Evolutionary conservation across 1,284 basidiomycete genomes (phyloP).

Genomic region (Ceratobasidium sp.): DNA sequence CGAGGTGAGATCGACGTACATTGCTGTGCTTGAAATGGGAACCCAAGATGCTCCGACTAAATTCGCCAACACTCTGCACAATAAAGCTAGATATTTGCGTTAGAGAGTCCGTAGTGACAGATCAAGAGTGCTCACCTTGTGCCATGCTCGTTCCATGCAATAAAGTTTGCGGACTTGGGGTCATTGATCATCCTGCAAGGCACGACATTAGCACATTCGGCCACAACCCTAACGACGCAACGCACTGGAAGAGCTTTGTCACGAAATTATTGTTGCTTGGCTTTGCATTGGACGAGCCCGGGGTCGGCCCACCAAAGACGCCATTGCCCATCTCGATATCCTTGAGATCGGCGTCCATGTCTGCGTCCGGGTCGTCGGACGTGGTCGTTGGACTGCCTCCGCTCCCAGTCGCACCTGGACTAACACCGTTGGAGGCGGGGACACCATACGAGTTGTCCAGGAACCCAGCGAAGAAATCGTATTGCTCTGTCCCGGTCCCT

Average conservation of each 20-base stretch:
- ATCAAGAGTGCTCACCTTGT: slow-evolving; percentile 61
- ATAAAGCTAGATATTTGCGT: slow-evolving; percentile 65
- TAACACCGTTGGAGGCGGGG: slow-evolving; percentile 35
- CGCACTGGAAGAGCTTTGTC: slow-evolving; percentile 83
- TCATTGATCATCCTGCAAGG: slow-evolving; percentile 79
- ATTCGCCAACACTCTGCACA: slow-evolving; percentile 83
- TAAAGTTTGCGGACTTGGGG: slow-evolving; percentile 77
- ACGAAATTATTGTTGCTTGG: slow-evolving; percentile 75
- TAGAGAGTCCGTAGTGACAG: neutral
- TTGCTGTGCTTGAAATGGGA: slow-evolving; percentile 88
- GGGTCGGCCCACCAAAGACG: slow-evolving; percentile 20
- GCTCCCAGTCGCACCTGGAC: slow-evolving; percentile 33
- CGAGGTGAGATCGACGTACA: slow-evolving; percentile 59
- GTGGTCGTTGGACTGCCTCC: slow-evolving; percentile 28
- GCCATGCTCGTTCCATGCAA: slow-evolving; percentile 80
- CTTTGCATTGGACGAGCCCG: slow-evolving; percentile 23
- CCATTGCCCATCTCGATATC: slow-evolving; percentile 27
- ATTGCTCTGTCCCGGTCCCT: slow-evolving; percentile 14
- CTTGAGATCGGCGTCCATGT: slow-evolving; percentile 45
- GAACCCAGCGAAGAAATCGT: slow-evolving; percentile 21
- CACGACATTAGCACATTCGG: slow-evolving; percentile 32
- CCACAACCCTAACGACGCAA: slow-evolving; percentile 49
- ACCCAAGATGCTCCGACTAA: slow-evolving; percentile 80
- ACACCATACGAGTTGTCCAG: slow-evolving; percentile 15
- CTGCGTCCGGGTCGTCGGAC: slow-evolving; percentile 32